Conservation (phyloP, 2,329 filamentous ascomycete genomes). For the Alternaria rosae region DNA sequence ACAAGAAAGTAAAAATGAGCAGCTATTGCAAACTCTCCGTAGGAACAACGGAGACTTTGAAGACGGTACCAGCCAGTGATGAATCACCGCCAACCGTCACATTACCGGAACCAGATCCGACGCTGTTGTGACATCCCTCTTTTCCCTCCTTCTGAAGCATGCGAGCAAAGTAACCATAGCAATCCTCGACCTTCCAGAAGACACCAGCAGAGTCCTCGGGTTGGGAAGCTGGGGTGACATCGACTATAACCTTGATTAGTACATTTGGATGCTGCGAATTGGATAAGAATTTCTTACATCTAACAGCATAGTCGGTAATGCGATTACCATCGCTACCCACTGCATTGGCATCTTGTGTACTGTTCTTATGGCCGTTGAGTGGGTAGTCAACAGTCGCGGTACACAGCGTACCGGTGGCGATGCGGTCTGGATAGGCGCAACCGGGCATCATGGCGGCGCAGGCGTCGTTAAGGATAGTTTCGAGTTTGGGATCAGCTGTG, state of each 20-base stretch:
- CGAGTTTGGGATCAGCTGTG: constrained; percentile 26
- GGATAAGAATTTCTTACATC: constrained; percentile 23
- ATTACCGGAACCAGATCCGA: constrained; percentile 32
- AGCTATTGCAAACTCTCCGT: not conserved
- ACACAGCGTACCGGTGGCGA: constrained; percentile 24
- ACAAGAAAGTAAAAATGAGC: not conserved
- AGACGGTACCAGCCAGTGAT: constrained; percentile 32
- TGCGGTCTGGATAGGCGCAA: constrained; percentile 33
- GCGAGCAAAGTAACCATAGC: constrained; percentile 39
- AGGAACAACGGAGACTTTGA: constrained; percentile 29
- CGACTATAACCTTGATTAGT: constrained; percentile 22
- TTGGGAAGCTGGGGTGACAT: constrained; percentile 32
- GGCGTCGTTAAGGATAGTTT: constrained; percentile 31
- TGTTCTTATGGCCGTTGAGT: constrained; percentile 26
- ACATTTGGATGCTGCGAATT: not conserved
- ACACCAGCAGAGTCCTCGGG: constrained; percentile 21
- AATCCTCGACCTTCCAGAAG: constrained; percentile 35
- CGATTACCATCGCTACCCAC: constrained; percentile 21
- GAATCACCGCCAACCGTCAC: constrained; percentile 30
- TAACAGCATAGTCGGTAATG: constrained; percentile 26
- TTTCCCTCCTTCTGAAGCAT: constrained; percentile 28
- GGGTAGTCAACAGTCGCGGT: constrained; percentile 24
- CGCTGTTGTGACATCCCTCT: constrained; percentile 27
- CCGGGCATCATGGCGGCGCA: constrained; percentile 39
- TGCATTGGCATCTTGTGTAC: constrained; percentile 27